phyloP scores from a whole-genome alignment of 257 asterid genomes.

The Gentiana macrophylla region DNA sequence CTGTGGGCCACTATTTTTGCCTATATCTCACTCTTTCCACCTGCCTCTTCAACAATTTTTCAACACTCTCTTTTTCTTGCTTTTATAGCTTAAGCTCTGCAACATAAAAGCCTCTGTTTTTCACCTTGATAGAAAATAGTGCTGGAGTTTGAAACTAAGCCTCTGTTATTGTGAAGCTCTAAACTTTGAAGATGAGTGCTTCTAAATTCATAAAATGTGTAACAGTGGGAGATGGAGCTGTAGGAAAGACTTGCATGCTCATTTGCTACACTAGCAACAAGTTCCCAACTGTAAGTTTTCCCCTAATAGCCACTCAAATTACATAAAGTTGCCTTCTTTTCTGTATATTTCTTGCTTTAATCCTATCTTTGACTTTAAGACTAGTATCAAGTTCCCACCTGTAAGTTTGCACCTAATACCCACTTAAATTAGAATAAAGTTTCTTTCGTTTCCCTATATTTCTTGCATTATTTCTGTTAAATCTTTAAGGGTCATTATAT shows the following conservation, averaged over 20 bases:
- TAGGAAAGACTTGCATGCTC: conserved; percentile 98
- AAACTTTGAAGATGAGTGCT: conserved; percentile 53
- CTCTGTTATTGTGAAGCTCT: conserved; percentile 5
- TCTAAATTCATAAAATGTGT: conserved; percentile 97
- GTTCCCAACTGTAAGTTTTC: conserved; percentile 70
- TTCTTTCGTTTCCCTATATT: too few species aligned
- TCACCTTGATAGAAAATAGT: conserved; percentile 7
- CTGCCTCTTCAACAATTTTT: conserved; percentile 21
- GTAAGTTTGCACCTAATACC: too few species aligned
- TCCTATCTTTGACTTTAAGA: too few species aligned
- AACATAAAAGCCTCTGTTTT: conserved; percentile 3
- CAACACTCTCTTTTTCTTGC: conserved; percentile 6
- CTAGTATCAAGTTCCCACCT: too few species aligned
- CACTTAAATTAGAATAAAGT: too few species aligned
- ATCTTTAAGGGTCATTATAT: too few species aligned
- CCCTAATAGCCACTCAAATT: background rate
- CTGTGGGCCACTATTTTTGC: conserved; percentile 39
- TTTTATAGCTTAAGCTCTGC: conserved; percentile 10
- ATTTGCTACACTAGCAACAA: conserved; percentile 94
- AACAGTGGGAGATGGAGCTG: conserved; percentile 97
- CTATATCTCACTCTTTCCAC: conserved; percentile 28
- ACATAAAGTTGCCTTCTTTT: background rate
- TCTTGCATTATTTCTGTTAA: too few species aligned
- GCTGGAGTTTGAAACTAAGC: conserved; percentile 3
- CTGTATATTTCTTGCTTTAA: background rate